phyloP scores from a whole-genome alignment of 257 asterid species.

The Paulownia fortunei region DNA sequence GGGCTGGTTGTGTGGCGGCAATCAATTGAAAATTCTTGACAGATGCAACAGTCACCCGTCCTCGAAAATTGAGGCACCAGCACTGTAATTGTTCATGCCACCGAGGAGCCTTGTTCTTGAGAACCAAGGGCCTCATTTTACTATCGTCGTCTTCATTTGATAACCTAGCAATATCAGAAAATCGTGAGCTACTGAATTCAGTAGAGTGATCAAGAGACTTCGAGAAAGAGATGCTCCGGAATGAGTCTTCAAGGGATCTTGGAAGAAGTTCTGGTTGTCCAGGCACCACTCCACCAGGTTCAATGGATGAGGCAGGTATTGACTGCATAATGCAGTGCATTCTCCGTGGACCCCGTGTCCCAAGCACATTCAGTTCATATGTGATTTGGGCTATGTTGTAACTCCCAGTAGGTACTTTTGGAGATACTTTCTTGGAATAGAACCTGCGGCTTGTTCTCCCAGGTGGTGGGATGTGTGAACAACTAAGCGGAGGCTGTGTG shows the following conservation, averaged over 20 bases:
- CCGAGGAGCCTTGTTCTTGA: constrained; percentile 90
- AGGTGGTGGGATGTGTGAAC: constrained; percentile 61
- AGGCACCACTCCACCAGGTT: constrained; percentile 87
- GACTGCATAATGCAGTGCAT: constrained; percentile 93
- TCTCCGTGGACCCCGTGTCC: constrained; percentile 91
- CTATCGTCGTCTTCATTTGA: constrained; percentile 48
- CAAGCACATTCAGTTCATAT: constrained; percentile 89
- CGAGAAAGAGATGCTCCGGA: constrained; percentile 86
- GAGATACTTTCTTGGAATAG: constrained; percentile 82
- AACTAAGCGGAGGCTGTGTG: constrained; percentile 71
- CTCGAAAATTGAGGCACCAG: constrained; percentile 92
- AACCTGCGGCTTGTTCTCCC: constrained; percentile 82
- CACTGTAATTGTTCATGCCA: constrained; percentile 98
- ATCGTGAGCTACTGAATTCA: constrained; percentile 84
- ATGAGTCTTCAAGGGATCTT: constrained; percentile 83
- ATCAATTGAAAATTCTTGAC: constrained; percentile 90
- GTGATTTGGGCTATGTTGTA: constrained; percentile 82
- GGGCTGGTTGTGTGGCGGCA: constrained; percentile 53
- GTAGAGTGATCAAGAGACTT: constrained; percentile 75
- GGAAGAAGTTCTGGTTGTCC: constrained; percentile 89
- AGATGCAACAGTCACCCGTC: constrained; percentile 94
- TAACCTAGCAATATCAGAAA: constrained; percentile 59
- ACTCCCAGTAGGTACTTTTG: constrained; percentile 87
- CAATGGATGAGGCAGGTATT: constrained; percentile 78
- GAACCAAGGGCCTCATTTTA: constrained; percentile 66